Evolutionary conservation across 495 filamentous ascomycete genomes (phyloP).

Genomic region (Terfezia boudieri): DNA sequence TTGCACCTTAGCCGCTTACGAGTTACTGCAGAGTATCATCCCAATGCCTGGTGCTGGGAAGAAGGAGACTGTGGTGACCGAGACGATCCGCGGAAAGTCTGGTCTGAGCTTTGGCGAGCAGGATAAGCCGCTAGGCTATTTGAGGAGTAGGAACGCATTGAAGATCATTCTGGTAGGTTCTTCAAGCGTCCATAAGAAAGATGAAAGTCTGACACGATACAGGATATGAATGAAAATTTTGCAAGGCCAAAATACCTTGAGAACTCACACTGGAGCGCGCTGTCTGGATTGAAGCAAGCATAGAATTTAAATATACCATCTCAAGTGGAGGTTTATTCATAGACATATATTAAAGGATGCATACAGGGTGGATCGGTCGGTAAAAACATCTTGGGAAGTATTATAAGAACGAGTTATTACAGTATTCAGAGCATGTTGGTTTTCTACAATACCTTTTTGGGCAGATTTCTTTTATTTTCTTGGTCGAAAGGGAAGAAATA

Average conservation of each 20-base stretch:
- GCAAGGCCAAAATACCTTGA: not conserved
- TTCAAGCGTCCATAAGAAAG: not conserved
- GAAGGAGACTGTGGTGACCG: constrained; percentile 21
- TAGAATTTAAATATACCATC: no score
- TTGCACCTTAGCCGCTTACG: constrained; percentile 87
- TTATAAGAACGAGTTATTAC: no score
- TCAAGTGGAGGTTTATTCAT: no score
- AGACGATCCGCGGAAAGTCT: constrained; percentile 14
- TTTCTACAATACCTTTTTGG: no score
- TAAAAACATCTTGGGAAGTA: no score
- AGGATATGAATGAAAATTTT: not conserved
- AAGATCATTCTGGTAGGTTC: constrained; percentile 55
- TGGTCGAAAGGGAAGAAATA: no score
- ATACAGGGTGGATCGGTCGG: no score
- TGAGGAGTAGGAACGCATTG: constrained; percentile 78
- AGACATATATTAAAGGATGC: no score
- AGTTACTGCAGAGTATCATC: constrained; percentile 62
- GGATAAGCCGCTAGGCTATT: constrained; percentile 47
- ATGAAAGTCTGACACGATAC: not conserved
- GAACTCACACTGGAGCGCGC: no score
- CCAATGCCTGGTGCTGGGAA: constrained; percentile 52
- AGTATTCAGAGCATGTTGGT: no score
- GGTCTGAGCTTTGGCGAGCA: constrained; percentile 24
- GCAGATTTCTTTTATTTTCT: no score
- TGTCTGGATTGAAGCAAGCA: not conserved